A percentile compares a stretch with the other conserved stretches of the same genome.
Conservation (phyloP, 78 protist genomes). For the Dictyostelium intermedium region DNA sequence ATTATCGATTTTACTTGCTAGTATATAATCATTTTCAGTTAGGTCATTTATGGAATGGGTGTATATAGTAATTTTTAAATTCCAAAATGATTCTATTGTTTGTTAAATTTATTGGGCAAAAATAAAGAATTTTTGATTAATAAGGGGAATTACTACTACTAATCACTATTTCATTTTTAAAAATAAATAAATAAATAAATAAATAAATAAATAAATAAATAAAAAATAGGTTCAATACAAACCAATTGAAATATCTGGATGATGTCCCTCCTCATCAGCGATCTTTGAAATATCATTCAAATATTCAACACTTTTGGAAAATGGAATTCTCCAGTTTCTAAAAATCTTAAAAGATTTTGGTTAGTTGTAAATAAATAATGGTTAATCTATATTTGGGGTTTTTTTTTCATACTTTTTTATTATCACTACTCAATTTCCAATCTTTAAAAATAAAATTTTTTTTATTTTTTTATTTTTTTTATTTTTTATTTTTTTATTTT, state of each 20-base stretch:
- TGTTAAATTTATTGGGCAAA: not conserved
- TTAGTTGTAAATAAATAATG: not conserved
- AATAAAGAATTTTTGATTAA: too few species aligned
- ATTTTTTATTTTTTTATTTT: too few species aligned
- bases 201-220: too few species aligned
- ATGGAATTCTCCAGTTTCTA: conserved; percentile 64
- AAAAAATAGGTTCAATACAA: not conserved
- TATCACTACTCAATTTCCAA: not conserved
- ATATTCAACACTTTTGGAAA: conserved; percentile 25
- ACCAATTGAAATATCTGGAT: conserved; percentile 59
- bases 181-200: too few species aligned
- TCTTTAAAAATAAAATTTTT: not conserved
- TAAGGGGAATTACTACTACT: too few species aligned
- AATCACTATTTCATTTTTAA: too few species aligned
- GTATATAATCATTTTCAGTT: conserved; percentile 48
- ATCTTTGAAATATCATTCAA: not conserved
- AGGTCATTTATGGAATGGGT: conserved; percentile 26
- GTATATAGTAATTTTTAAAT: conserved; percentile 14
- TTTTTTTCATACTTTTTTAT: conserved; percentile 8
- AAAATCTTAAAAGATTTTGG: not conserved
- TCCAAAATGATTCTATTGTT: conserved; percentile 39
- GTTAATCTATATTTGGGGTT: too few species aligned
- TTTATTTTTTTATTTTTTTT: too few species aligned
- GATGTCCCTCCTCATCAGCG: conserved; percentile 65
- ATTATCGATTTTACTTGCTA: conserved; percentile 39